Evolutionary conservation across 805 yeast species (phyloP), one percentile per base, ranked within the genome.

Genomic region (Saccharomycopsis microspora): DNA sequence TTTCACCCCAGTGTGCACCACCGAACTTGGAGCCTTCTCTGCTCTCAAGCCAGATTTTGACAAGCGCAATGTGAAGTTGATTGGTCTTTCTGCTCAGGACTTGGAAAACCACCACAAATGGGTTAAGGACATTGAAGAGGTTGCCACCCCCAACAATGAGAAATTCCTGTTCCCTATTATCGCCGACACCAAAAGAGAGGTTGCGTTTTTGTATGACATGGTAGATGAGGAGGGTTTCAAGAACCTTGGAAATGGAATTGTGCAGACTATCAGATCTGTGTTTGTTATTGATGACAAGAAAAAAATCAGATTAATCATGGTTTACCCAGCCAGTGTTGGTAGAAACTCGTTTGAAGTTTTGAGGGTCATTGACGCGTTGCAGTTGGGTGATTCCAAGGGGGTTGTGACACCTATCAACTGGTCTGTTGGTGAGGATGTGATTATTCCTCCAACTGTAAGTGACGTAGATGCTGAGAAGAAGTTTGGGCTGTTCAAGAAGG

Each of bases 1-100:
- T 66, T 89, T 86, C 74, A 88, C 97, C 19, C 97, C 97, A 43
- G 96, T 88, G 48, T 88, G 97, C 68, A 89, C 96, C 60, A 88
- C 96, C 49, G 97, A 88, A 71, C 75, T 88, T 62, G 96, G 96
- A 57, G 96, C 95, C 27, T 89, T 88, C 60, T 88, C 96, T 55
- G 76, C 80, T 59, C 76, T 87, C 68, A 85, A 86, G 71, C 86
- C 88, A 47, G 96, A 88, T 66, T 88, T 88, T 60, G 79, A 81
- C 61, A 72, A 82, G 68, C 80, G 96, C 73, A 78, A 78, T 62
- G 85, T 82, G 63, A 87, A 88, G 72, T 75, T 88, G 66, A 83
- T 88, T 66, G 97, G 96, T 54, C 72, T 88, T 57, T 84, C 95
- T 47, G 90, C 95, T 53, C 89, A 88, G 66, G 81, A 76, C 57